Conservation (phyloP, 148 eudicot species). For the Camellia lanceoleosa region DNA sequence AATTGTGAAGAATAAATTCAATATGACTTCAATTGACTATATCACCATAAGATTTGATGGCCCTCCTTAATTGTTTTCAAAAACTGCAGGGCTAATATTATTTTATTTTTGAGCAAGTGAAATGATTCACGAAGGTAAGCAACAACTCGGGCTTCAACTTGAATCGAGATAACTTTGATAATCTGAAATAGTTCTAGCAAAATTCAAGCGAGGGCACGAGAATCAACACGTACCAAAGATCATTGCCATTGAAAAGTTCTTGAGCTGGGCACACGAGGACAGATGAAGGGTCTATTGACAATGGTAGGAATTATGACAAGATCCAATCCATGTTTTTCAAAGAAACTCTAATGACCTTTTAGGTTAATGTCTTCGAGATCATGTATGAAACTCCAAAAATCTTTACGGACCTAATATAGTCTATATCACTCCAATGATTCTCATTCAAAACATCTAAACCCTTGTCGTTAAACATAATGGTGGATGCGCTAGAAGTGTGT, state of each 20-base stretch:
- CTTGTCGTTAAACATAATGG: constrained; percentile 18
- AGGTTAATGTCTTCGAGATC: constrained; percentile 34
- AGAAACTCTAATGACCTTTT: constrained; percentile 35
- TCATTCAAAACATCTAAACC: constrained; percentile 20
- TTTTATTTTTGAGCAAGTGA: too few species aligned
- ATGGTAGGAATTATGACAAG: constrained; percentile 34
- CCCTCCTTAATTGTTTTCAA: too few species aligned
- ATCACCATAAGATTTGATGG: too few species aligned
- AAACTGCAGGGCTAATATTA: too few species aligned
- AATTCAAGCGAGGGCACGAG: too few species aligned
- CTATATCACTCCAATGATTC: constrained; percentile 31
- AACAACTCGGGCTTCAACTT: too few species aligned
- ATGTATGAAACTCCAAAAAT: constrained; percentile 20
- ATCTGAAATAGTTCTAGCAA: too few species aligned
- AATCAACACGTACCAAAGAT: constrained; percentile 29
- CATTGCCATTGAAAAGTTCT: constrained; percentile 26
- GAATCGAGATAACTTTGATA: too few species aligned
- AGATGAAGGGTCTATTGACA: constrained; percentile 36
- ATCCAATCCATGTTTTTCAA: constrained; percentile 36
- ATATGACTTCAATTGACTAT: not conserved
- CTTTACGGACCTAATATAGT: constrained; percentile 15
- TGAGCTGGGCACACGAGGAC: constrained; percentile 29
- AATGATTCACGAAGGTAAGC: too few species aligned
- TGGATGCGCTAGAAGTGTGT: constrained; percentile 33
- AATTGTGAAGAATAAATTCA: too few species aligned